These are phyloP conservation scores for Gautieria morchelliformis DNA, from an alignment of 768 basidiomycete species.

Conservation along the genomic window DNA sequence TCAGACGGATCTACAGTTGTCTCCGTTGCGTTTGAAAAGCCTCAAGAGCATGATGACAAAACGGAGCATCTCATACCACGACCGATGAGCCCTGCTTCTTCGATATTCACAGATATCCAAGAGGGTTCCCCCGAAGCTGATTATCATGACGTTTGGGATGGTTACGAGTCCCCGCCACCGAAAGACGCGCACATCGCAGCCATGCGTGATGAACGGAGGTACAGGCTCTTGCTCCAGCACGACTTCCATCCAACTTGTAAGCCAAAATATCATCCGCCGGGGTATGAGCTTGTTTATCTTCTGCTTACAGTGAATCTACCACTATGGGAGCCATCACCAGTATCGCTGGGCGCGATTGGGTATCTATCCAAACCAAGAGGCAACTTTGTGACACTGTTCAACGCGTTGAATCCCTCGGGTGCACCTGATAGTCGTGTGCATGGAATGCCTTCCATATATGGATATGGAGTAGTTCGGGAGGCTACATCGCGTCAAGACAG, in stretches of 20 bases:
- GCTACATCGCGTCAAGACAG: constrained; percentile 45
- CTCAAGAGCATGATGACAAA: not conserved
- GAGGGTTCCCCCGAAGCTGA: not conserved
- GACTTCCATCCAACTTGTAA: constrained; percentile 59
- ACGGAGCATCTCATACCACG: not conserved
- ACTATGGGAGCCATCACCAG: constrained; percentile 57
- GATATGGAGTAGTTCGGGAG: constrained; percentile 49
- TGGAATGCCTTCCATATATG: constrained; percentile 48
- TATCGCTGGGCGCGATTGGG: constrained; percentile 65
- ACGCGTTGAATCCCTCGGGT: constrained; percentile 47
- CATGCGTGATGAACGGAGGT: constrained; percentile 52
- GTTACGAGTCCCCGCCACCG: constrained; percentile 32
- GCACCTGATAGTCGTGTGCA: constrained; percentile 33
- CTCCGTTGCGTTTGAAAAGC: not conserved
- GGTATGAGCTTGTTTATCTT: not conserved
- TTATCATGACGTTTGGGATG: constrained; percentile 12
- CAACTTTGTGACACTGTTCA: constrained; percentile 62
- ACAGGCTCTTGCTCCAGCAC: constrained; percentile 57
- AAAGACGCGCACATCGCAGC: constrained; percentile 30
- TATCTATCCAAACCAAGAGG: constrained; percentile 63
- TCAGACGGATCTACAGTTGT: not conserved
- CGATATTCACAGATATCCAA: not conserved
- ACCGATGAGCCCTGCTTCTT: not conserved
- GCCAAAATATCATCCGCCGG: constrained; percentile 15
- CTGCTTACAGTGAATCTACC: constrained; percentile 44